These are phyloP conservation scores for Penicillium brasilianum DNA, from an alignment of 2,329 filamentous ascomycete genomes.

Conservation along the genomic window DNA sequence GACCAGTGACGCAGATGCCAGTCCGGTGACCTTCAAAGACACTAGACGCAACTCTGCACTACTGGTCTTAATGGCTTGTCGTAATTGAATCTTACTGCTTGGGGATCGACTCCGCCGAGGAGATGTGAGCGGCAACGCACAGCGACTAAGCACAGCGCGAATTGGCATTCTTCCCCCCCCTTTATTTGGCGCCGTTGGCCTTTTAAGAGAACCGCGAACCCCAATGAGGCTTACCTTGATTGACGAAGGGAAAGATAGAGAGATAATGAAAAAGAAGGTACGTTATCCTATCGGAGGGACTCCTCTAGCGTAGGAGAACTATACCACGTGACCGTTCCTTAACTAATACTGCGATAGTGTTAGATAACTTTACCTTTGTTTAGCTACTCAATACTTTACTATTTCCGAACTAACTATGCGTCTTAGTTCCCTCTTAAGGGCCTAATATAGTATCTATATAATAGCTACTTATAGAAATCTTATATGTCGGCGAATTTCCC, in stretches of 20 bases:
- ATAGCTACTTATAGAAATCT: neutral
- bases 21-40: slow-evolving; percentile 10
- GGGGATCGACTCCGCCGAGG: slow-evolving; percentile 26
- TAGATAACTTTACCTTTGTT: neutral
- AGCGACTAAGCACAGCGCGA: slow-evolving; percentile 27
- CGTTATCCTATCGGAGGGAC: neutral
- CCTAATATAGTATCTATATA: neutral
- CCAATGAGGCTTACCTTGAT: neutral
- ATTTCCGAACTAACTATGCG: slow-evolving; percentile 3
- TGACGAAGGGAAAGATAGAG: neutral
- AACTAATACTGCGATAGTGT: neutral
- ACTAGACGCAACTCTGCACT: slow-evolving; percentile 9
- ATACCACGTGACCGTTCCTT: slow-evolving; percentile 27
- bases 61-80: slow-evolving; percentile 1
- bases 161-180: slow-evolving; percentile 18
- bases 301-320: slow-evolving; percentile 11
- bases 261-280: neutral
- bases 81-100: slow-evolving; percentile 15
- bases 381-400: neutral
- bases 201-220: neutral
- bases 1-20: slow-evolving; percentile 19
- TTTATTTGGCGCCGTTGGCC: slow-evolving; percentile 36
- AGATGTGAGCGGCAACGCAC: slow-evolving; percentile 34
- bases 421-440: slow-evolving; percentile 2
- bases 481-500: slow-evolving; percentile 14